Evolutionary conservation across 1,139 yeast species (phyloP).

Genomic region (Dujonia santamariae): DNA sequence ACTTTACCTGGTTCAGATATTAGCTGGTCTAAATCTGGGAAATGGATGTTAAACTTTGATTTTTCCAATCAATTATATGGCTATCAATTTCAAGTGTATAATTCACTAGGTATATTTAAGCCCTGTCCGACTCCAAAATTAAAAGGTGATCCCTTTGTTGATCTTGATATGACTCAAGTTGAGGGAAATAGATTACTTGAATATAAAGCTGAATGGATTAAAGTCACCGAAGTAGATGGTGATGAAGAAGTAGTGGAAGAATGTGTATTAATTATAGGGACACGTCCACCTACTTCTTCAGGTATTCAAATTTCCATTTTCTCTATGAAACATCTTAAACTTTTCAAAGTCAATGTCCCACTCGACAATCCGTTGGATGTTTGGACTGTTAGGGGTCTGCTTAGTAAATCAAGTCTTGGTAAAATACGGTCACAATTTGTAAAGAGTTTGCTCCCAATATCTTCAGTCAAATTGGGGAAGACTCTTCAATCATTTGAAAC

Average conservation of each 20-base stretch:
- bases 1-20: conserved; percentile 16
- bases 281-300: not conserved
- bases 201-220: conserved; percentile 8
- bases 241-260: not conserved
- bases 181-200: not conserved
- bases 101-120: conserved; percentile 20
- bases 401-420: too few relatives aligned
- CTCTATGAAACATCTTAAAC: not conserved
- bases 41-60: conserved; percentile 32
- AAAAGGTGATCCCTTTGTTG: conserved; percentile 17
- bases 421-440: too few relatives aligned
- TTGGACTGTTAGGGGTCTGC: conserved; percentile 1
- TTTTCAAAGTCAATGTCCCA: not conserved
- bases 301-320: not conserved
- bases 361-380: not conserved
- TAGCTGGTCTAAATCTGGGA: conserved; percentile 34
- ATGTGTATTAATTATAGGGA: conserved; percentile 1
- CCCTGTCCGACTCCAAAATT: too few relatives aligned
- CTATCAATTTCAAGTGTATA: conserved; percentile 26
- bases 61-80: conserved; percentile 25
- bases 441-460: not conserved
- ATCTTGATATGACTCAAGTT: conserved; percentile 11
- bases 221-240: not conserved
- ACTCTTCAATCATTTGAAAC: not conserved
- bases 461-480: not conserved